Evolutionary conservation across 2,329 filamentous ascomycete species (phyloP), one percentile per base, ranked within the genome.

Genomic region (Exophiala bonariae): DNA sequence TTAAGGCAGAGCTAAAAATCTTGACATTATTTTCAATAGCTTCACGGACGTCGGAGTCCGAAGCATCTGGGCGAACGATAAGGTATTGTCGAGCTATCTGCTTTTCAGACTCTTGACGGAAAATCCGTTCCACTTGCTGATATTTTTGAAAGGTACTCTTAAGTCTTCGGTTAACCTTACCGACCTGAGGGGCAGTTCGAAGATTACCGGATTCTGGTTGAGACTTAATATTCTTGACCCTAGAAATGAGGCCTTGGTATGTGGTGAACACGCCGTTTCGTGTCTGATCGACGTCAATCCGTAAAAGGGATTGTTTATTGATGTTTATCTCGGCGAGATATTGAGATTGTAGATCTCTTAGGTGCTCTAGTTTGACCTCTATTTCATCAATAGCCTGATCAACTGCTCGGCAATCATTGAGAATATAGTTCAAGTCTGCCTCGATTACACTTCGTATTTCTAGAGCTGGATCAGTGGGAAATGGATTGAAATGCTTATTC

Each of bases 51-150:
- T 97, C 90, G 34, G 78, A 75, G 44, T 93, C 87, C 20, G 81
- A 80, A 3, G 89, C 89, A 48, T 95, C 84, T 17, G 90, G 88
- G 55, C 83, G 81, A 45, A 93, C 91, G 64, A 97, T 96, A 49
- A 87, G 81, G 71, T 95, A 96, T 66, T 96, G 90, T 46, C 93
- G 82, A 56, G 84, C 86, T 72, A 95, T 87, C 69, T 95, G 89
- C 40, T 89, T 86, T 65, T 88, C 80, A 23, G 89, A 82, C 58
- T 86, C 84, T 69, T 87, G 86, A 63, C 86, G 82, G 77, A 91
- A 96, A 17, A 84, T 79, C 1, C 81, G 81, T 69, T 97, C 91
- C 45, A 89, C 77, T 56, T 82, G 78, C 69, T 93, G 89, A 74
- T 91, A 96, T 52, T 82, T 74, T 59, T 87, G 81, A 66, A 96